Percentiles rank a stretch among this genome's conserved stretches.
Conservation (phyloP, 495 filamentous ascomycete genomes). For the Penicillium chermesinum region DNA sequence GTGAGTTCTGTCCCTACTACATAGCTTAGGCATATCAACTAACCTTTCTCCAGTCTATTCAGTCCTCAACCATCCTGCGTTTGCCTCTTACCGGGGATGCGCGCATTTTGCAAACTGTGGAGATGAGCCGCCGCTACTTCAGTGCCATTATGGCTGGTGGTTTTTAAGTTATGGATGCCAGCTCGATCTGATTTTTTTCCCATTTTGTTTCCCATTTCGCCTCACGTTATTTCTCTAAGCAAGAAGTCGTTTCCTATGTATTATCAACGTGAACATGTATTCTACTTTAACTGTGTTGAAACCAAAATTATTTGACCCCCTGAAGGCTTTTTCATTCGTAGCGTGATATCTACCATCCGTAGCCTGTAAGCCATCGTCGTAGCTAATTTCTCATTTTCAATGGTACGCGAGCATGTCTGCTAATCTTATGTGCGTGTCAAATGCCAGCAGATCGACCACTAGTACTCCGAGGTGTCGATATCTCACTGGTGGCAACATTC, state of each 20-base stretch:
- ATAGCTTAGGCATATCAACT: too few species aligned
- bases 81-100: slow-evolving; percentile 70
- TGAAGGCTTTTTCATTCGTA: too few species aligned
- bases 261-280: slow-evolving; percentile 7
- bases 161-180: slow-evolving; percentile 18
- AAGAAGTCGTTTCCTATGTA: slow-evolving; percentile 2
- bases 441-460: too few species aligned
- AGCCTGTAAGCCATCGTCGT: too few species aligned
- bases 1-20: too few species aligned
- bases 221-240: background rate
- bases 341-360: too few species aligned
- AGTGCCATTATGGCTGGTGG: slow-evolving; percentile 46
- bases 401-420: too few species aligned
- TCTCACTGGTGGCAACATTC: too few species aligned
- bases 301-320: background rate
- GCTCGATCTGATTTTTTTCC: background rate
- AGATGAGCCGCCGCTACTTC: slow-evolving; percentile 67
- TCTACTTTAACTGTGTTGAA: background rate
- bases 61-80: slow-evolving; percentile 49
- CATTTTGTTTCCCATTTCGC: background rate
- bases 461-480: too few species aligned
- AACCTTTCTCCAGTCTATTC: slow-evolving; percentile 26
- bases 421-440: too few species aligned
- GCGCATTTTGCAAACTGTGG: slow-evolving; percentile 59
- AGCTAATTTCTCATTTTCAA: too few species aligned